A percentile compares a stretch with the other conserved stretches of the same genome.
Conservation (phyloP, 202 grass and related monocot genomes). For the Zoysia matrella region DNA sequence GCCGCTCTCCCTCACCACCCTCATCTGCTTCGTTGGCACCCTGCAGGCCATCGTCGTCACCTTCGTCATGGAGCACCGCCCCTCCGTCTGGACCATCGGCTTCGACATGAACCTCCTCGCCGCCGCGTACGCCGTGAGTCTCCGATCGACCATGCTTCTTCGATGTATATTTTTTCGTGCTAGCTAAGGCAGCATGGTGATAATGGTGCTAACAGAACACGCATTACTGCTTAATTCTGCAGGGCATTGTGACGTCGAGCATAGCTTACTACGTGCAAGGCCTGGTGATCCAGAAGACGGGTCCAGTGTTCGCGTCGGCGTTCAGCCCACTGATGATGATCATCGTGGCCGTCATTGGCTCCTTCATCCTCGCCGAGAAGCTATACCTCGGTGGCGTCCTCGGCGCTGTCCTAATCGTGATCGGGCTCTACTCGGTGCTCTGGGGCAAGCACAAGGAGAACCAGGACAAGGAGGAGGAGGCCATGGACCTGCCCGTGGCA, state of each 20-base stretch:
- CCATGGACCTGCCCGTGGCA: slow-evolving; percentile 67
- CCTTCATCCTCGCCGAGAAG: slow-evolving; percentile 56
- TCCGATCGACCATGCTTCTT: not conserved
- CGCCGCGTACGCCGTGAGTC: slow-evolving; percentile 87
- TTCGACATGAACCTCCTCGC: slow-evolving; percentile 99
- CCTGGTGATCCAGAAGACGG: slow-evolving; percentile 82
- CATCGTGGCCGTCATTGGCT: slow-evolving; percentile 90
- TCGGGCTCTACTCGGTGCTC: no score
- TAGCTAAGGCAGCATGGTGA: no score
- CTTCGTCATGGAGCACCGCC: slow-evolving; percentile 88
- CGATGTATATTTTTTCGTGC: not conserved
- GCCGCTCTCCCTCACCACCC: slow-evolving; percentile 91
- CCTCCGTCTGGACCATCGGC: slow-evolving; percentile 83
- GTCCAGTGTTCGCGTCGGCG: slow-evolving; percentile 92
- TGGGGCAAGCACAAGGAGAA: slow-evolving; percentile 56
- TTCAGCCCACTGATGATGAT: slow-evolving; percentile 99
- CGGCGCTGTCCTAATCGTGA: no score
- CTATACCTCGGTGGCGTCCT: no score
- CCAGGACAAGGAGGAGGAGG: slow-evolving; percentile 49
- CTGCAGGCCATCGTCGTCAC: slow-evolving; percentile 94
- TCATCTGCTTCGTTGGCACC: slow-evolving; percentile 96
- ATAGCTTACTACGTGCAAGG: slow-evolving; percentile 99
- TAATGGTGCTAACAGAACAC: not conserved
- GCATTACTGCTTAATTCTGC: not conserved
- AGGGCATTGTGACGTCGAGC: slow-evolving; percentile 96